Conservation (phyloP, 148 eudicot genomes). For the Rhododendron griersonianum region DNA sequence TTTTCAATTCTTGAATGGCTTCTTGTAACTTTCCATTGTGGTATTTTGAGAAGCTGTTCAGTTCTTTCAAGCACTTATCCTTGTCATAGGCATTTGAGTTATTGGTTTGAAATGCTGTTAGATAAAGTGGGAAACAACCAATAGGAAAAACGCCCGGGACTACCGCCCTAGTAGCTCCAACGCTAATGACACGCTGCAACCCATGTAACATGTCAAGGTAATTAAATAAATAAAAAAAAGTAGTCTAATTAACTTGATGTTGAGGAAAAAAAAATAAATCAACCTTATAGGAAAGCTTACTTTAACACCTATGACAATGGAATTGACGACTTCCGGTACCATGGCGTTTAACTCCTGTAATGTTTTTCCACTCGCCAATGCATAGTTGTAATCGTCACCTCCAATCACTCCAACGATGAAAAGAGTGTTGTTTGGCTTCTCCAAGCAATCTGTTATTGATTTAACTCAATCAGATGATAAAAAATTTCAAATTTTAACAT, state of each 20-base stretch:
- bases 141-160: slow-evolving; percentile 26
- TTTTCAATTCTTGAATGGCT: slow-evolving; percentile 5
- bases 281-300: neutral
- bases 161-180: slow-evolving; percentile 22
- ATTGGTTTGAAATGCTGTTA: slow-evolving; percentile 8
- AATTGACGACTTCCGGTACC: neutral
- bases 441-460: neutral
- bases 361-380: neutral
- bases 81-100: slow-evolving; percentile 6
- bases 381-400: neutral
- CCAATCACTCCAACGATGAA: neutral
- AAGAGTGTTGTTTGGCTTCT: neutral
- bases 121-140: slow-evolving; percentile 22
- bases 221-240: too few relatives aligned
- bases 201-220: too few relatives aligned
- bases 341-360: neutral
- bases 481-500: too few relatives aligned
- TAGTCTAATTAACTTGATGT: too few relatives aligned
- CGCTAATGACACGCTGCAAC: slow-evolving; percentile 18
- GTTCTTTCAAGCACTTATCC: neutral
- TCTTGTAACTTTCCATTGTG: slow-evolving; percentile 11
- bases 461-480: too few relatives aligned
- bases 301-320: neutral
- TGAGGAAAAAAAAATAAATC: neutral
- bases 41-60: neutral